These are phyloP conservation scores for Terana coerulea DNA, from an alignment of 768 basidiomycete species.

Conservation along the genomic window DNA sequence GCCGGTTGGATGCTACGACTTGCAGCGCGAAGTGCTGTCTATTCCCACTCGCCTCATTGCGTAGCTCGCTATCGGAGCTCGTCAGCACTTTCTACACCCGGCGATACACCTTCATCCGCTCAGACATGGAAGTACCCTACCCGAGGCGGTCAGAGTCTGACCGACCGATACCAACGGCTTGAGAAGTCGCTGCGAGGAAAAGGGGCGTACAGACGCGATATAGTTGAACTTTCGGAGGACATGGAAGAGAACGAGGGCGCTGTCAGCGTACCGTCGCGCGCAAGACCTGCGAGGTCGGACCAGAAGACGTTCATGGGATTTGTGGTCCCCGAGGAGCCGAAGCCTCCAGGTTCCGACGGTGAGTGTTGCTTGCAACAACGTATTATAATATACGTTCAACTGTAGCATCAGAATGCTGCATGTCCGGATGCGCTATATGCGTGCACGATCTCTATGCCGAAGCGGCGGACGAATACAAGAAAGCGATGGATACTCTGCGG, in stretches of 20 bases:
- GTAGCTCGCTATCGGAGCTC: too few relatives aligned
- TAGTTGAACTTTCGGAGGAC: constrained; percentile 20
- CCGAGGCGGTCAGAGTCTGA: constrained; percentile 58
- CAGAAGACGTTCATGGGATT: constrained; percentile 46
- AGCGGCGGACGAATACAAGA: constrained; percentile 57
- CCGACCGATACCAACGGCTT: constrained; percentile 50
- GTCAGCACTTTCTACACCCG: background rate
- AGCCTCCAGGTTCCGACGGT: constrained; percentile 67
- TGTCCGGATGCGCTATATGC: constrained; percentile 92
- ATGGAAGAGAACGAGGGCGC: constrained; percentile 7
- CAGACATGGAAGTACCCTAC: constrained; percentile 18
- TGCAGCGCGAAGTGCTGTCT: background rate
- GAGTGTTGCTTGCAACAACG: constrained; percentile 17
- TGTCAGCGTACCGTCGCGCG: background rate
- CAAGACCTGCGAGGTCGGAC: constrained; percentile 6
- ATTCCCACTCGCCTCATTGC: background rate
- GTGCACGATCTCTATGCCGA: constrained; percentile 88
- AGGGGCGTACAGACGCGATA: constrained; percentile 30
- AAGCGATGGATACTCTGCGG: constrained; percentile 48
- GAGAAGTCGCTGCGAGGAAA: constrained; percentile 51
- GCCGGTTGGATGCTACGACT: constrained; percentile 7
- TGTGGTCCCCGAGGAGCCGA: constrained; percentile 57
- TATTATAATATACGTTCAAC: background rate
- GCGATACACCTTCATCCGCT: background rate
- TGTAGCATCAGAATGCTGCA: constrained; percentile 74